A percentile compares a stretch with the other conserved stretches of the same genome.
phyloP scores from a whole-genome alignment of 2,329 filamentous ascomycete species.

The Exophiala oligosperma region DNA sequence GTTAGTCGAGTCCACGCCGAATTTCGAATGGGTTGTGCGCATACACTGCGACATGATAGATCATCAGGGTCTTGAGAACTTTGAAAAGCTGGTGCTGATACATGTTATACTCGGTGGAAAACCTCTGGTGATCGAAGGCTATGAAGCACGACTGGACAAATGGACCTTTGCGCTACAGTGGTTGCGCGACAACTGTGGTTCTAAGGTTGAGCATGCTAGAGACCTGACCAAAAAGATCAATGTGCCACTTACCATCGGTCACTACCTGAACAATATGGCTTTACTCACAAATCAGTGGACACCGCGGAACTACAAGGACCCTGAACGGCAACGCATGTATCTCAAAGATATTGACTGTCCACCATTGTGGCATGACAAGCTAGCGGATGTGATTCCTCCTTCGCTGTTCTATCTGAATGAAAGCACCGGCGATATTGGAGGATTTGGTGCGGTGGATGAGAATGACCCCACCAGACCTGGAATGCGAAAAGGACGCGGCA shows the following conservation, averaged over 20 bases:
- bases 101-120: slow-evolving; percentile 84
- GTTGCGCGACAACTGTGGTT: slow-evolving; percentile 75
- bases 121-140: slow-evolving; percentile 88
- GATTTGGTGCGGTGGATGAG: slow-evolving; percentile 56
- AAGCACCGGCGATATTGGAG: slow-evolving; percentile 61
- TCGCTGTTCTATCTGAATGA: slow-evolving; percentile 90
- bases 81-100: slow-evolving; percentile 80
- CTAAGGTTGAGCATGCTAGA: slow-evolving; percentile 82
- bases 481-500: slow-evolving; percentile 54
- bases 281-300: slow-evolving; percentile 82
- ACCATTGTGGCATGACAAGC: slow-evolving; percentile 75
- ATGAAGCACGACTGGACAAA: slow-evolving; percentile 71
- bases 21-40: slow-evolving; percentile 83
- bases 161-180: slow-evolving; percentile 78
- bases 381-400: slow-evolving; percentile 75
- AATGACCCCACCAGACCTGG: slow-evolving; percentile 41
- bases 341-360: slow-evolving; percentile 98
- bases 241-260: slow-evolving; percentile 80
- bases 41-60: slow-evolving; percentile 78
- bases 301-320: slow-evolving; percentile 72
- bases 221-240: slow-evolving; percentile 73
- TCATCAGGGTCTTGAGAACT: slow-evolving; percentile 71
- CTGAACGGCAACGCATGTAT: slow-evolving; percentile 82
- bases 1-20: slow-evolving; percentile 75
- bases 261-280: slow-evolving; percentile 87